Percentiles rank a stretch among this genome's conserved stretches.
phyloP scores from a whole-genome alignment of 1,139 yeast species.

The Scheffersomyces quercinus region DNA sequence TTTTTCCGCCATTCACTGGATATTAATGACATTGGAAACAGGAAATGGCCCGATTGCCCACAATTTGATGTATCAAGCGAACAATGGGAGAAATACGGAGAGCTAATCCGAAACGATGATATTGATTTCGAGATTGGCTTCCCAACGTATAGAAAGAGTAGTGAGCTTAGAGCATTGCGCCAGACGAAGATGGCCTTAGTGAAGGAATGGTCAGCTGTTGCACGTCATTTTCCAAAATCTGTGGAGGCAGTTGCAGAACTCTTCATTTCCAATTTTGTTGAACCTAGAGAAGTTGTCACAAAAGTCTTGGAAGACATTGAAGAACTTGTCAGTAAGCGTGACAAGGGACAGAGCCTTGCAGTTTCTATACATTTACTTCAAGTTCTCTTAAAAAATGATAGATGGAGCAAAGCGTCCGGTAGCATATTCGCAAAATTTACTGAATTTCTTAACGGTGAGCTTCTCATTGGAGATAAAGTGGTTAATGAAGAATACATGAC shows the following conservation, averaged over 20 bases:
- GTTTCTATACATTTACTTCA: constrained; percentile 9
- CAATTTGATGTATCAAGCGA: constrained; percentile 24
- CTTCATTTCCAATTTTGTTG: constrained; percentile 18
- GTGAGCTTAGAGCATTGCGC: constrained; percentile 30
- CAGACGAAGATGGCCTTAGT: constrained; percentile 27
- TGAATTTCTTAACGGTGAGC: constrained; percentile 33
- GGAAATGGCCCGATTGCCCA: constrained; percentile 26
- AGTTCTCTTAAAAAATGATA: constrained; percentile 8
- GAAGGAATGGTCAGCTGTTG: constrained; percentile 49
- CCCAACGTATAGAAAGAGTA: constrained; percentile 10
- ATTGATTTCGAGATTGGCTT: constrained; percentile 16
- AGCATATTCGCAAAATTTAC: constrained; percentile 32
- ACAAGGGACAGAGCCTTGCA: constrained; percentile 9
- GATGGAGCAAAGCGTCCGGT: constrained; percentile 4
- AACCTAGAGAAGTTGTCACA: constrained; percentile 9
- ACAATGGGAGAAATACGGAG: constrained; percentile 21
- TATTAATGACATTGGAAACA: constrained; percentile 17
- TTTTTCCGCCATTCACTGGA: constrained; percentile 31
- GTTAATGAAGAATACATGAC: constrained; percentile 52
- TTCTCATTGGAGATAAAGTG: constrained; percentile 26
- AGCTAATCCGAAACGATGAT: constrained; percentile 10
- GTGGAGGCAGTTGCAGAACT: constrained; percentile 52
- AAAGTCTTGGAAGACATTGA: constrained; percentile 15
- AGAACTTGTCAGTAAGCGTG: constrained; percentile 10
- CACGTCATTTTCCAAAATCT: constrained; percentile 52